Percentiles rank a stretch among this genome's conserved stretches.
Evolutionary conservation across 306 rosid genomes (phyloP).

Genomic region (Herpetospermum pedunculosum): DNA sequence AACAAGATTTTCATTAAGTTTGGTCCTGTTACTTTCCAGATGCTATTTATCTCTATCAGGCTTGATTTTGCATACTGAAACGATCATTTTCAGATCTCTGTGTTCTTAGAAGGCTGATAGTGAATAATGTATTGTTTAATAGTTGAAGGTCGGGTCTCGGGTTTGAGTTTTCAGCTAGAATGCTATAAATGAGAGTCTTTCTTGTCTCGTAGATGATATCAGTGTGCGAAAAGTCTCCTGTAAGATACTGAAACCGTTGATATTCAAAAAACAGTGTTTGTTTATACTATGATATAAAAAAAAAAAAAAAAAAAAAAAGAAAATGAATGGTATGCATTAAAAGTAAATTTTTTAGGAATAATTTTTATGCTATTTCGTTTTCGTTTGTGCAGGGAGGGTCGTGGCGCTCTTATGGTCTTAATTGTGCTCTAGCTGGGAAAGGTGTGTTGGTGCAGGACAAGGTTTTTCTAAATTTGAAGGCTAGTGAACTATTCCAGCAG

Average conservation of each 20-base stretch:
- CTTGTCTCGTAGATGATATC: background rate
- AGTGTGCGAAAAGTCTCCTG: background rate
- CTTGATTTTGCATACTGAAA: background rate
- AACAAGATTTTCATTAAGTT: background rate
- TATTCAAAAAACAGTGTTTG: background rate
- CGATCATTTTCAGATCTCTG: no score
- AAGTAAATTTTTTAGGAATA: background rate
- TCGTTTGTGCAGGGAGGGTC: constrained; percentile 7
- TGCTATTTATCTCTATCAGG: background rate
- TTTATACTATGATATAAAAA: background rate
- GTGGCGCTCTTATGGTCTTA: constrained; percentile 17
- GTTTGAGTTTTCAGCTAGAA: background rate
- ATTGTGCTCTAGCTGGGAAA: constrained; percentile 33
- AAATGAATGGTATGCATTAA: background rate
- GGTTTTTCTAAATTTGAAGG: constrained; percentile 24
- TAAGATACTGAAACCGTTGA: background rate
- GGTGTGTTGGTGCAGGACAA: constrained; percentile 24
- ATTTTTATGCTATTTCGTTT: background rate
- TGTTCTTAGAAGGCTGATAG: background rate
- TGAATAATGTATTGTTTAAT: background rate
- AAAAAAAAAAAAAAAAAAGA: background rate
- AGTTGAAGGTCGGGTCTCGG: background rate
- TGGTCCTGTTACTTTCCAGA: background rate
- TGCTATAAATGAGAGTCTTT: background rate
- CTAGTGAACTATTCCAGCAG: constrained; percentile 22